Percentiles rank a stretch among this genome's conserved stretches.
phyloP scores from a whole-genome alignment of 2,329 filamentous ascomycete species.

The Xenoacremonium recifei region DNA sequence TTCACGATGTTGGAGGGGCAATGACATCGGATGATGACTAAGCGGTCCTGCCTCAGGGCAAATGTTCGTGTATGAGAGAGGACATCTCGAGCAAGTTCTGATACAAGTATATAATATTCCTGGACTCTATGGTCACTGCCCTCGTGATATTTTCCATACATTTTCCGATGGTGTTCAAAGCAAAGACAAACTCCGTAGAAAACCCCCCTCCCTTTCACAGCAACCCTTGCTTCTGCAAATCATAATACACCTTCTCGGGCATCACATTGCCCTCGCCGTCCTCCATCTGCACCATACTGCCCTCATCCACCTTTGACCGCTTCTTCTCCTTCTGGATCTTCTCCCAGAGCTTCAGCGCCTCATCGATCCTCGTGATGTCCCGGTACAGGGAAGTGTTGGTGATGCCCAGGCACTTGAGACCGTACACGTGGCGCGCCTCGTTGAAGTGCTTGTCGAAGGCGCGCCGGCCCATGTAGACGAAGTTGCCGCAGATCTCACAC shows the following conservation, averaged over 20 bases:
- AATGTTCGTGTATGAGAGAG: no score
- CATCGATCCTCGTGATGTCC: slow-evolving; percentile 89
- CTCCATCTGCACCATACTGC: slow-evolving; percentile 96
- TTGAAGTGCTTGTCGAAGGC: slow-evolving; percentile 99
- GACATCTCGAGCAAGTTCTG: no score
- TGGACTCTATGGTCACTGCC: no score
- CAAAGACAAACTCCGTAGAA: background rate
- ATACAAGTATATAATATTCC: no score
- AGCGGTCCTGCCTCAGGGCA: no score
- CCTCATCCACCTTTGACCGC: slow-evolving; percentile 71
- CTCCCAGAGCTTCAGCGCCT: slow-evolving; percentile 86
- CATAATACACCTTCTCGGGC: slow-evolving; percentile 97
- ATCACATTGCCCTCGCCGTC: slow-evolving; percentile 97
- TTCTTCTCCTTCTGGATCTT: slow-evolving; percentile 88
- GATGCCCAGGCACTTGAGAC: slow-evolving; percentile 90
- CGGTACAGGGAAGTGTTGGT: slow-evolving; percentile 88
- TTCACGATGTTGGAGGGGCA: slow-evolving; percentile 19
- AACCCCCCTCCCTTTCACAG: slow-evolving; percentile 55
- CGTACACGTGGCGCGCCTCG: slow-evolving; percentile 88
- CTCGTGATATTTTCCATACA: no score
- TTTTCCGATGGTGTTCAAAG: no score
- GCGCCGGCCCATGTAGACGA: slow-evolving; percentile 95
- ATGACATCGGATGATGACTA: slow-evolving; percentile 19
- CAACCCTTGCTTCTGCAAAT: slow-evolving; percentile 89
- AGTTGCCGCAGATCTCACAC: slow-evolving; percentile 97